phyloP scores from a whole-genome alignment of 208 protist genomes.

The Strigomonas culicis region DNA sequence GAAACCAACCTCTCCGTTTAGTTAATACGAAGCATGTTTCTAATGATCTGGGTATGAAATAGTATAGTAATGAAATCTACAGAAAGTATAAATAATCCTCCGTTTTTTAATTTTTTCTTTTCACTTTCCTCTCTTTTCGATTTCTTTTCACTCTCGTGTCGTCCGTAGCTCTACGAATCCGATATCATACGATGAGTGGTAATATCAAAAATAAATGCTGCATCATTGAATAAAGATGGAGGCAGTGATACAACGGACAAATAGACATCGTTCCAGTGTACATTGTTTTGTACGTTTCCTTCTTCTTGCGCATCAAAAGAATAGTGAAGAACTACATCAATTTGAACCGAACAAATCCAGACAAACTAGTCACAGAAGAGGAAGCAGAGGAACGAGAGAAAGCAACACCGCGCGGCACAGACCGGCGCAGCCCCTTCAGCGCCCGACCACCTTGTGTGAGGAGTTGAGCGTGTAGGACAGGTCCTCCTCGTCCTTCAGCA shows the following conservation, averaged over 20 bases:
- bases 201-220: neutral
- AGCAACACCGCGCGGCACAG: neutral
- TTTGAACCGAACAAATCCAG: too few species aligned
- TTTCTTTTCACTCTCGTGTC: too few species aligned
- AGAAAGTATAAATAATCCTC: neutral
- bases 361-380: neutral
- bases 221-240: slow-evolving; percentile 13
- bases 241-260: slow-evolving; percentile 5
- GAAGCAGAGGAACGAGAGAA: slow-evolving; percentile 6
- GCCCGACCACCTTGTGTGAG: slow-evolving; percentile 8
- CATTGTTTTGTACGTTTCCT: too few species aligned
- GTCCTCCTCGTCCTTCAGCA: slow-evolving; percentile 88
- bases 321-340: slow-evolving; percentile 11
- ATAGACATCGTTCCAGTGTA: too few species aligned
- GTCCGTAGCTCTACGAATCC: neutral
- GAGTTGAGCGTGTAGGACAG: slow-evolving; percentile 79
- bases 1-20: too few species aligned
- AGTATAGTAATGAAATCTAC: neutral
- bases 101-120: too few species aligned
- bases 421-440: neutral
- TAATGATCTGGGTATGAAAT: neutral
- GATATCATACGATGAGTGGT: neutral
- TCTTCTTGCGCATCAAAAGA: slow-evolving; percentile 8
- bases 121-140: too few species aligned
- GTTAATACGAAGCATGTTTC: too few species aligned